phyloP scores from a whole-genome alignment of 2,329 filamentous ascomycete genomes.

The Penicillium sp. region DNA sequence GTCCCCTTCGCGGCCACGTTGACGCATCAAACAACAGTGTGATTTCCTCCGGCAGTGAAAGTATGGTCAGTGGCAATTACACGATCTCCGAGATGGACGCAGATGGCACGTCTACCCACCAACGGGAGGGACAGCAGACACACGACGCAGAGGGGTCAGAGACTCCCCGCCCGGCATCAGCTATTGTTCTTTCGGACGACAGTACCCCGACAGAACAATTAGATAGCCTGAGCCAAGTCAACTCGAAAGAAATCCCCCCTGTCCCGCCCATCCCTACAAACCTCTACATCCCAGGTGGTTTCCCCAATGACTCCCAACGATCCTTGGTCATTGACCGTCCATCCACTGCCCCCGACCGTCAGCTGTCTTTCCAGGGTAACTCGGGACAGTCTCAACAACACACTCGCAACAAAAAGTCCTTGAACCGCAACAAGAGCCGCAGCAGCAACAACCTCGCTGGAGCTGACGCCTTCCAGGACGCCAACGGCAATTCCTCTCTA shows the following conservation, averaged over 20 bases:
- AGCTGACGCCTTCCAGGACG: not conserved
- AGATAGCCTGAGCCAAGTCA: conserved; percentile 8
- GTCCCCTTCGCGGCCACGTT: conserved; percentile 44
- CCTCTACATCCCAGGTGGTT: conserved; percentile 44
- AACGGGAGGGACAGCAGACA: conserved; percentile 7
- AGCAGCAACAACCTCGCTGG: conserved; percentile 32
- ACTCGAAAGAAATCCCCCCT: conserved; percentile 42
- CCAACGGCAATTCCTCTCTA: conserved; percentile 12
- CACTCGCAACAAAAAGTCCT: conserved; percentile 26
- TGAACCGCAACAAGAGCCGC: conserved; percentile 37
- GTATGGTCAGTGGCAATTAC: conserved; percentile 44
- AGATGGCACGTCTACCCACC: conserved; percentile 29
- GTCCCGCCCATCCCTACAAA: conserved; percentile 47
- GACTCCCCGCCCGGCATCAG: conserved; percentile 32
- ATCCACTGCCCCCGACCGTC: conserved; percentile 31
- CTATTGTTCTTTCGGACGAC: conserved; percentile 17
- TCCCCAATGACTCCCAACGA: conserved; percentile 39
- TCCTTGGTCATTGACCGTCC: conserved; percentile 33
- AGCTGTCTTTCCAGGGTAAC: conserved; percentile 21
- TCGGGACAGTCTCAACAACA: conserved; percentile 8
- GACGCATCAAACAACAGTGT: conserved; percentile 35
- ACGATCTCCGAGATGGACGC: conserved; percentile 37
- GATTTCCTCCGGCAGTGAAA: conserved; percentile 45
- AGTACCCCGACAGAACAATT: conserved; percentile 9
- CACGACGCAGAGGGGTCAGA: conserved; percentile 30